Percentiles rank a stretch among this genome's conserved stretches.
These are phyloP conservation scores for Pelargonium citronellum DNA, from an alignment of 441 rosid species.

Conservation along the genomic window DNA sequence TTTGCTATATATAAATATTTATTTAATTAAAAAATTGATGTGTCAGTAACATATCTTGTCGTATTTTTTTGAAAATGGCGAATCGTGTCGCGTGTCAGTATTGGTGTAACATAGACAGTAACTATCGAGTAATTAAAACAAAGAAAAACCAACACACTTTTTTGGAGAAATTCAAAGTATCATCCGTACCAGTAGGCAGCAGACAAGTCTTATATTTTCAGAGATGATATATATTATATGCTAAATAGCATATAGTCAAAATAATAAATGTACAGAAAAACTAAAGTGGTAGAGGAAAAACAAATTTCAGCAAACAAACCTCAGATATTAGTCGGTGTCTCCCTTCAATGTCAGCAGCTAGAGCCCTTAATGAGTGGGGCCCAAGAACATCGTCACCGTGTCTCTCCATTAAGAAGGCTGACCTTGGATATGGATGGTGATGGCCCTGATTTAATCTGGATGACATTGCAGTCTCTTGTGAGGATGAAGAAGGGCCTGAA, in stretches of 20 bases:
- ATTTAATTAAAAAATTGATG: too few species aligned
- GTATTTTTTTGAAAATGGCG: too few species aligned
- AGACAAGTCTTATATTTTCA: not conserved
- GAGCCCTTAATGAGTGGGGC: slow-evolving; percentile 58
- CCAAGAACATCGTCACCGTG: slow-evolving; percentile 51
- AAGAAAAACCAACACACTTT: not conserved
- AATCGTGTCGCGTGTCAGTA: too few species aligned
- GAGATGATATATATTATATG: too few species aligned
- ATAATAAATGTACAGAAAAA: not conserved
- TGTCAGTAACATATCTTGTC: too few species aligned
- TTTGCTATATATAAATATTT: too few species aligned
- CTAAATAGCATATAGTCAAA: not conserved
- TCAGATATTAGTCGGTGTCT: slow-evolving; percentile 65
- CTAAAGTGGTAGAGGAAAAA: not conserved
- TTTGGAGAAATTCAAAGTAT: not conserved
- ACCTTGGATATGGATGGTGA: slow-evolving; percentile 46
- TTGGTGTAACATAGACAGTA: too few species aligned
- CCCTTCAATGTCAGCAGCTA: slow-evolving; percentile 63
- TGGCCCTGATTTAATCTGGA: slow-evolving; percentile 46
- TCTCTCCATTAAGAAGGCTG: slow-evolving; percentile 51
- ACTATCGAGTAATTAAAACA: not conserved
- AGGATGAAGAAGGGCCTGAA: slow-evolving; percentile 46
- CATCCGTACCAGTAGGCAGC: not conserved
- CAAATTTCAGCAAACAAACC: slow-evolving; percentile 38
- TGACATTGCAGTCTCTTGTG: slow-evolving; percentile 41